Evolutionary conservation across 2,329 filamentous ascomycete genomes (phyloP).

Genomic region (Pyrenochaeta sp.): DNA sequence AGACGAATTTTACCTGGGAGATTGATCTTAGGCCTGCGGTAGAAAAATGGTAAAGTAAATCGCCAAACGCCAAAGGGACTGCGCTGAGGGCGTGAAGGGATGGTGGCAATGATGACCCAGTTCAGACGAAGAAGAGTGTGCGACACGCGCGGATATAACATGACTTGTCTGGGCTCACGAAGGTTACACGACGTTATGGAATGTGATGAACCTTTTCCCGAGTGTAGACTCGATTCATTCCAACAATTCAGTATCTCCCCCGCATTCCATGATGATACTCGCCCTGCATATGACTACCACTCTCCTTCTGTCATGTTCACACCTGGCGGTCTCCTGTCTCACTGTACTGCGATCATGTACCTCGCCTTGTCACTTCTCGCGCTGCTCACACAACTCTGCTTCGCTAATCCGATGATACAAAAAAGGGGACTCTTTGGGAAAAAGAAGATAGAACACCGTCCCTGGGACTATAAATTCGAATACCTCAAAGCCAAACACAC

Average conservation of each 20-base stretch:
- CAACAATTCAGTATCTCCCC: too few relatives aligned
- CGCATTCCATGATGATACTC: too few relatives aligned
- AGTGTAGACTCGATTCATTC: too few relatives aligned
- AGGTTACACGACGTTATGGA: too few relatives aligned
- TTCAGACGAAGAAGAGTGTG: neutral
- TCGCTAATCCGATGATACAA: neutral
- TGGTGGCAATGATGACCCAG: neutral
- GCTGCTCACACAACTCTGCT: neutral
- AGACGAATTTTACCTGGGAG: constrained; percentile 82
- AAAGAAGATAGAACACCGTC: neutral
- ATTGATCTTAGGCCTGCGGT: constrained; percentile 81
- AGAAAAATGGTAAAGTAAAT: constrained; percentile 76
- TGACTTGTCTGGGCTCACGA: neutral
- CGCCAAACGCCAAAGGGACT: neutral
- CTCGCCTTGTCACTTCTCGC: neutral
- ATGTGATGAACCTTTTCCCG: too few relatives aligned
- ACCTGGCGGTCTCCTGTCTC: neutral
- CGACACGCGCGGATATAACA: neutral
- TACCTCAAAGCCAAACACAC: neutral
- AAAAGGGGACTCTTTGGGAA: neutral
- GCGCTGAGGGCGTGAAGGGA: constrained; percentile 2
- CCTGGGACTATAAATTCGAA: constrained; percentile 3
- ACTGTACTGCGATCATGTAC: neutral
- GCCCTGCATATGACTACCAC: too few relatives aligned
- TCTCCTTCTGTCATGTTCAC: neutral